phyloP scores from a whole-genome alignment of 345 rosid genomes.

The Cardamine chenopodiifolia region DNA sequence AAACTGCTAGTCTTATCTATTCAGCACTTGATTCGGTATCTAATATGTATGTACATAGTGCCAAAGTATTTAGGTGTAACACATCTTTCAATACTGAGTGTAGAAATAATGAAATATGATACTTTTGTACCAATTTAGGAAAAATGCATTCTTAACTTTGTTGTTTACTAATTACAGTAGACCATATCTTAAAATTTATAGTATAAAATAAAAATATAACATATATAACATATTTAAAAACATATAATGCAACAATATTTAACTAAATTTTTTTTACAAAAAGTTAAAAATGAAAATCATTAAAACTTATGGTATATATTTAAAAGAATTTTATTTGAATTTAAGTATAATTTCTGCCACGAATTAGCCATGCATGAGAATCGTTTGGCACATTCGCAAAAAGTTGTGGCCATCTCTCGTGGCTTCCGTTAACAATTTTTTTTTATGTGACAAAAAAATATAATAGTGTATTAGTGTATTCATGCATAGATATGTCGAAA shows the following conservation, averaged over 20 bases:
- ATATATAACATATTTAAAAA: background rate
- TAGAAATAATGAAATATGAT: background rate
- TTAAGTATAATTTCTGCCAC: background rate
- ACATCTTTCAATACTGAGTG: background rate
- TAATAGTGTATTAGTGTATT: no score
- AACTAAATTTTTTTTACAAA: background rate
- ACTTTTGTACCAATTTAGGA: background rate
- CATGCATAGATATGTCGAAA: background rate
- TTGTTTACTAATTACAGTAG: background rate
- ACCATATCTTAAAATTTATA: background rate
- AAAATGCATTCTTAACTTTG: background rate
- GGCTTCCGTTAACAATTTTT: background rate
- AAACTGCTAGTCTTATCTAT: constrained; percentile 21
- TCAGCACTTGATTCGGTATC: constrained; percentile 27
- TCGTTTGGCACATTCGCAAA: background rate
- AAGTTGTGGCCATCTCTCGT: background rate
- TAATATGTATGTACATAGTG: background rate
- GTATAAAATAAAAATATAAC: background rate
- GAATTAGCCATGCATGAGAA: background rate
- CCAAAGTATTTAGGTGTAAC: background rate
- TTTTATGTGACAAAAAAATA: background rate
- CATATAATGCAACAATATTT: background rate
- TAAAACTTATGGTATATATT: background rate
- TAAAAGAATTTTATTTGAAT: no score
- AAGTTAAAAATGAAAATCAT: background rate